Evolutionary conservation across 352 stramenopile genomes (phyloP).

Genomic region (Phytophthora pluvialis): DNA sequence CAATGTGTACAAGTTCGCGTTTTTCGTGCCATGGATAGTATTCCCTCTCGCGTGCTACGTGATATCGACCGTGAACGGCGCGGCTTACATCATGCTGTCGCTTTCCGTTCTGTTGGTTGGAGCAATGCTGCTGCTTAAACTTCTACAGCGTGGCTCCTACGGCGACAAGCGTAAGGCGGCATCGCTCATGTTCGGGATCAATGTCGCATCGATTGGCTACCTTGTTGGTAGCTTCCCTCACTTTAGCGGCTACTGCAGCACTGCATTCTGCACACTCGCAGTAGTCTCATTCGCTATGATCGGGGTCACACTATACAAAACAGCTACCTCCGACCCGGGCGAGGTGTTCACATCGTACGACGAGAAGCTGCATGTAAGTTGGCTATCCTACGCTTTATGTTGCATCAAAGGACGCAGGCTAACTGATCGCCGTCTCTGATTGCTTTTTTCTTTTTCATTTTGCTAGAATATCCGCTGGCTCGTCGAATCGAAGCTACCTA

Average conservation of each 20-base stretch:
- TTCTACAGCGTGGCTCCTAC: conserved; percentile 70
- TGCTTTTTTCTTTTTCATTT: neutral
- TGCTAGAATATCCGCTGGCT: conserved; percentile 68
- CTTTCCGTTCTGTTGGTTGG: conserved; percentile 40
- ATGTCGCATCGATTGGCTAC: conserved; percentile 73
- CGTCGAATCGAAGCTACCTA: conserved; percentile 77
- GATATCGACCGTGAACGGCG: conserved; percentile 41
- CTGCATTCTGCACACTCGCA: conserved; percentile 33
- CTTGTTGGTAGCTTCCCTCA: conserved; percentile 55
- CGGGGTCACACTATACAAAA: conserved; percentile 63
- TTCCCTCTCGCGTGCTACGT: conserved; percentile 56
- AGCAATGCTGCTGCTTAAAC: conserved; percentile 50
- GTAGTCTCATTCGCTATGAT: conserved; percentile 44
- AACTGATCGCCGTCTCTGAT: neutral
- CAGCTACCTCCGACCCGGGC: conserved; percentile 57
- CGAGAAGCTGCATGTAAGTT: conserved; percentile 67
- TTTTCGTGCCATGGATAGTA: conserved; percentile 75
- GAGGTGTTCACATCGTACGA: conserved; percentile 69
- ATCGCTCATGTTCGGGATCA: conserved; percentile 75
- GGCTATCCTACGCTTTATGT: neutral
- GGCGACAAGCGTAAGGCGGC: conserved; percentile 79
- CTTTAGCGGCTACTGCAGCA: conserved; percentile 42
- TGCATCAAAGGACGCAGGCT: neutral
- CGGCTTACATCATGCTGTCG: conserved; percentile 45
- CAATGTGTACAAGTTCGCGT: conserved; percentile 77